These are phyloP conservation scores for Barnettozyma populi DNA, from an alignment of 805 yeast species.

Conservation along the genomic window DNA sequence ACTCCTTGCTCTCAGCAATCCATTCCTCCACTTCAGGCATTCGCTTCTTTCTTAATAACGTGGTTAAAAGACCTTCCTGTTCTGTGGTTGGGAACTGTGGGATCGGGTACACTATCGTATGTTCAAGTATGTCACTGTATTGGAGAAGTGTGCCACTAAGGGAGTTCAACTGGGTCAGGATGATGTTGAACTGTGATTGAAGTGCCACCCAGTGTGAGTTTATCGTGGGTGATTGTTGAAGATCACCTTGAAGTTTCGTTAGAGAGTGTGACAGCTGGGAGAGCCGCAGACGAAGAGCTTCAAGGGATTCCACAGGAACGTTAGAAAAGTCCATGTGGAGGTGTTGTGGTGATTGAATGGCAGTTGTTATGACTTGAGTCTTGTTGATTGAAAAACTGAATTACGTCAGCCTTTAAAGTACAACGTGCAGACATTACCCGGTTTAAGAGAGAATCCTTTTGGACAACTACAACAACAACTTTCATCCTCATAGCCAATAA, in stretches of 20 bases:
- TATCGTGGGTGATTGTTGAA: constrained; percentile 36
- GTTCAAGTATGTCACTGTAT: constrained; percentile 50
- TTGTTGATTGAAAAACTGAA: too few species aligned
- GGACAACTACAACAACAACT: too few species aligned
- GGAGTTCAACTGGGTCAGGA: constrained; percentile 75
- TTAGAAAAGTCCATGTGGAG: constrained; percentile 32
- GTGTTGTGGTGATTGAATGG: not conserved
- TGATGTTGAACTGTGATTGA: constrained; percentile 79
- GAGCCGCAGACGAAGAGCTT: constrained; percentile 54
- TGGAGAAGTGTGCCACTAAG: constrained; percentile 64
- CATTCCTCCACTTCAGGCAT: constrained; percentile 89
- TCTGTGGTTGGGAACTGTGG: constrained; percentile 81
- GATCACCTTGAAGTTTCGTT: constrained; percentile 47
- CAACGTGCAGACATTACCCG: not conserved
- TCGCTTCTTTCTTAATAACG: constrained; percentile 79
- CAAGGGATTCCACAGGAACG: constrained; percentile 58
- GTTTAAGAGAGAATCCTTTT: not conserved
- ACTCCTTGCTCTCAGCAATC: constrained; percentile 48
- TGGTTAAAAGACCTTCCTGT: constrained; percentile 76
- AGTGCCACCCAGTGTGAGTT: constrained; percentile 55
- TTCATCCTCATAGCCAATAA: too few species aligned
- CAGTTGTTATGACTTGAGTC: too few species aligned
- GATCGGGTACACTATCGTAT: constrained; percentile 78
- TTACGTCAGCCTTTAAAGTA: not conserved
- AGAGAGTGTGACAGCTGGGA: constrained; percentile 59